These are phyloP conservation scores for Vitis hybrid DNA, from an alignment of 177 flowering plant genomes.

Conservation along the genomic window DNA sequence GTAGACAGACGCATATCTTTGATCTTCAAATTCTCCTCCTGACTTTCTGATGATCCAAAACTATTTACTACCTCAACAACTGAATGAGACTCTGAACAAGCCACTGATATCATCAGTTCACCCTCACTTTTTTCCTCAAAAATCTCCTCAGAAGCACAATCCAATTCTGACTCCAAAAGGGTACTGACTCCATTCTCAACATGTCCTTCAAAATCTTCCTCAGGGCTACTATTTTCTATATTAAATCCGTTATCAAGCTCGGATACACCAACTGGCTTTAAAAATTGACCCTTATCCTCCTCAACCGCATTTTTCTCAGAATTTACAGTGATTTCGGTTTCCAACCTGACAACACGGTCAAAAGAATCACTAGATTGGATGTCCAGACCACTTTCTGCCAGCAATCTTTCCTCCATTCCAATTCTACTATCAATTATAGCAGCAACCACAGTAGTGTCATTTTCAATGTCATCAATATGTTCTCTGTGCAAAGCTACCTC, in stretches of 20 bases:
- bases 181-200: not conserved
- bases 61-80: not conserved
- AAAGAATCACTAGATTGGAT: not conserved
- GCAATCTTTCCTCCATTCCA: not conserved
- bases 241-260: slow-evolving; percentile 10
- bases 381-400: not conserved
- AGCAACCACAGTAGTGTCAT: not conserved
- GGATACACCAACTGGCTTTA: not conserved
- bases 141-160: not conserved
- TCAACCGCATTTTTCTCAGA: slow-evolving; percentile 3
- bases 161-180: not conserved
- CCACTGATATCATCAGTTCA: not conserved
- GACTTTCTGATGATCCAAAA: not conserved
- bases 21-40: not conserved
- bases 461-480: not conserved
- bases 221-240: slow-evolving; percentile 2
- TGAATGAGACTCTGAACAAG: not conserved
- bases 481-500: not conserved
- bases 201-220: slow-evolving; percentile 9
- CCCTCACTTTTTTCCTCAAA: slow-evolving; percentile 1
- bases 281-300: not conserved
- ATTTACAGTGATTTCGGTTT: not conserved
- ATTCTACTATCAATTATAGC: not conserved
- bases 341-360: not conserved
- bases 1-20: not conserved